Evolutionary conservation across 116 monocot species (phyloP), one percentile per base, ranked within the genome.

Genomic region (Thalassia testudinum): DNA sequence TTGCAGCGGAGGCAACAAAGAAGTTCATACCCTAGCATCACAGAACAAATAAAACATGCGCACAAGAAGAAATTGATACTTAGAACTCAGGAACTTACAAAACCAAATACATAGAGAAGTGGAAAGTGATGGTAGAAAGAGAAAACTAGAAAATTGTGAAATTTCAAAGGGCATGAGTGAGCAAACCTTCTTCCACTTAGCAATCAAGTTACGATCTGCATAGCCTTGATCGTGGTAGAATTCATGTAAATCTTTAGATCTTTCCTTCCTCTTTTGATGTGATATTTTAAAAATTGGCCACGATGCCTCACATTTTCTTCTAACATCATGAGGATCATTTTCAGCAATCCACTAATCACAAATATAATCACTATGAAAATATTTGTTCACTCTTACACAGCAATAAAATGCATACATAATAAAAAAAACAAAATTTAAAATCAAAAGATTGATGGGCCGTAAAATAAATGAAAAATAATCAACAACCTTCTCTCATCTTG

Each of bases 141-240:
- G n/a, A n/a, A n/a, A n/a, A n/a, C n/a, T n/a, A n/a, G n/a, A n/a
- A n/a, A n/a, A n/a, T n/a, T n/a, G n/a, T n/a, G n/a, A n/a, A n/a
- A n/a, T n/a, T n/a, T n/a, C 30, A 34, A 34, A 5, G 30, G 3
- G 30, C 30, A 34, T 34, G 30, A 34, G 3, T 34, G 3, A 47
- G n/a, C 65, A 7, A 47, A 95, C 95, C 88, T 95, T 88, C 66
- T 95, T 88, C 95, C 95, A 88, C 53, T 95, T 95, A 25, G 85
- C 95, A 63, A 95, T 88, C 45, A 95, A 57, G 76, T 88, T 95
- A 7, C 61, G 64, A 51, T 95, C 95, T 5, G 95, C 88, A 68
- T 95, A 75, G 15, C 81, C 82, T 68, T 88, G 85, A 42, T 88
- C 88, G 49, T 88, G 57, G 68, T 85, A 88, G 60, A 87, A 95